phyloP scores from a whole-genome alignment of 495 filamentous ascomycete species.

The Acidiella bohemica region DNA sequence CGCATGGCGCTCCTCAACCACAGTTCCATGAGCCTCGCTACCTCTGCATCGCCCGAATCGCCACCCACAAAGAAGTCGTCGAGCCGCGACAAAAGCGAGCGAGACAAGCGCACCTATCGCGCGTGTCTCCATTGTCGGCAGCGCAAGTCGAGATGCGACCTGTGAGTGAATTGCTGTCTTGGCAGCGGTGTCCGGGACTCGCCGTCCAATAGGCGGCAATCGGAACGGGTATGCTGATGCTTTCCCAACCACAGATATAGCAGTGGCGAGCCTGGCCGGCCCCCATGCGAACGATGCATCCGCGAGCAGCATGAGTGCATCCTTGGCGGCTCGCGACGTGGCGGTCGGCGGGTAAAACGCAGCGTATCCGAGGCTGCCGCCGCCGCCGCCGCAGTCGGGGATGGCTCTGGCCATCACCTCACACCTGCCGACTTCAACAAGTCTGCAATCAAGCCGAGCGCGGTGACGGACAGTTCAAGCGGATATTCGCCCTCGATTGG shows the following conservation, averaged over 20 bases:
- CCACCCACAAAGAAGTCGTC: neutral
- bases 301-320: constrained; percentile 49
- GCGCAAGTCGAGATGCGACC: constrained; percentile 50
- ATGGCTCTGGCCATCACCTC: too few species aligned
- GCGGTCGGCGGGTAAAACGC: constrained; percentile 43
- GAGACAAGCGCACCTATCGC: constrained; percentile 42
- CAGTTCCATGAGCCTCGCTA: too few species aligned
- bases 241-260: constrained; percentile 4
- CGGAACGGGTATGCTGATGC: neutral
- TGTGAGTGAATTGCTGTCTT: constrained; percentile 34
- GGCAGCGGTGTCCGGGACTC: neutral
- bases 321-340: constrained; percentile 46
- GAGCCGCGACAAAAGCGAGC: constrained; percentile 6
- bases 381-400: too few species aligned
- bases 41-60: neutral
- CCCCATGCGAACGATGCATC: constrained; percentile 48
- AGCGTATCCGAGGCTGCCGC: constrained; percentile 2
- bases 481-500: too few species aligned
- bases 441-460: too few species aligned
- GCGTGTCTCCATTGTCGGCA: constrained; percentile 50
- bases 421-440: too few species aligned
- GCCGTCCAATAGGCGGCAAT: too few species aligned
- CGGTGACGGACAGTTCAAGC: too few species aligned
- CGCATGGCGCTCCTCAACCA: too few species aligned
- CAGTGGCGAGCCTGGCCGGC: constrained; percentile 19